A percentile compares a stretch with the other conserved stretches of the same genome.
Conservation (phyloP, 1,284 basidiomycete genomes). For the Mycena citricolor region DNA sequence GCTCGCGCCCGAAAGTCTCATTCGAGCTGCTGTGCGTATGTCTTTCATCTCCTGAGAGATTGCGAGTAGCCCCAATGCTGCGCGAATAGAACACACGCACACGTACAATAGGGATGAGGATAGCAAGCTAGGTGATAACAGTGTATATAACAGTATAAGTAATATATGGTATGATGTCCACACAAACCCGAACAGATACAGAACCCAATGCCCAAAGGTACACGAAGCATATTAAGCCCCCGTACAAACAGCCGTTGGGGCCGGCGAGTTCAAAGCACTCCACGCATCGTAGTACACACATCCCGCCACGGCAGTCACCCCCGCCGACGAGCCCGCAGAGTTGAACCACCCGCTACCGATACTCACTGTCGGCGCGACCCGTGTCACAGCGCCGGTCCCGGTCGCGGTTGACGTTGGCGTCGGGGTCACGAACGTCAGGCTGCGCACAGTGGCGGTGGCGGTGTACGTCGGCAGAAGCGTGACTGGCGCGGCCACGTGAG, state of each 20-base stretch:
- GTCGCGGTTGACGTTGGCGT: slow-evolving; percentile 48
- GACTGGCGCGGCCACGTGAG: slow-evolving; percentile 41
- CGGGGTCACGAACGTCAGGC: slow-evolving; percentile 34
- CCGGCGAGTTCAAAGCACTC: slow-evolving; percentile 27
- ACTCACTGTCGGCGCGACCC: slow-evolving; percentile 33
- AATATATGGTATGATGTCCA: no score
- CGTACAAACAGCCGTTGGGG: slow-evolving; percentile 14
- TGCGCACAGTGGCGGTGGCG: slow-evolving; percentile 58
- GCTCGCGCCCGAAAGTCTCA: no score
- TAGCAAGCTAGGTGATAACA: no score
- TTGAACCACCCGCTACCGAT: slow-evolving; percentile 66
- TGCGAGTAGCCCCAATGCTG: no score
- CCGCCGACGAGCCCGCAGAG: slow-evolving; percentile 40
- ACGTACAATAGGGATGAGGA: no score
- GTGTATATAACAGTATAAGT: no score
- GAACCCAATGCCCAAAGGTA: no score
- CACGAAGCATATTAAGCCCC: slow-evolving; percentile 59
- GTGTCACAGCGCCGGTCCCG: slow-evolving; percentile 39
- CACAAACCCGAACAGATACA: no score
- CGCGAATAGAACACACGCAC: no score
- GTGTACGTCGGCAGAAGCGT: slow-evolving; percentile 66
- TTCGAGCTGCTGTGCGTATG: no score
- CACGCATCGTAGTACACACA: slow-evolving; percentile 51
- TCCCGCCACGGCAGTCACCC: slow-evolving; percentile 45
- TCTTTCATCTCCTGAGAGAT: no score